Base-by-base conservation (phyloP, 2,329 filamentous ascomycete species). In the Scopulariopsis brevicaulis region DNA sequence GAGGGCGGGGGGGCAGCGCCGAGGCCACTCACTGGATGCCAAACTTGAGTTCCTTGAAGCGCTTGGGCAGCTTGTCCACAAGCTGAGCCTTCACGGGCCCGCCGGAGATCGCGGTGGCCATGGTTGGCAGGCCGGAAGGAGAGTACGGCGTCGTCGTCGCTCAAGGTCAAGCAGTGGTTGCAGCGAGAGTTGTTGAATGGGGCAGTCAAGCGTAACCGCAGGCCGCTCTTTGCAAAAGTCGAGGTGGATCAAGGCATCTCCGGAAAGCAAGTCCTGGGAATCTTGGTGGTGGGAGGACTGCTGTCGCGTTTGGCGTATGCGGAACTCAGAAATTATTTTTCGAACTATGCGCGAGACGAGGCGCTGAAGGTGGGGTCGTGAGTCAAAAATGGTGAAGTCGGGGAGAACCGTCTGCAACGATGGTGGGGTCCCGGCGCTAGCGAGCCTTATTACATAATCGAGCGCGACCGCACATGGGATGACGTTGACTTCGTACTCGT, bases 41-140 rank as follows among this genome's bases (percentile, higher is more conserved):
- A 72, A 97, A 97, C 69, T 96, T 92, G 70, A 97, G 82, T 68
- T 91, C 87, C 70, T 87, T 91, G 77, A 96, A 95, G 67, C 90
- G 87, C 77, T 96, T 96, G 37, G 93, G 93, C 59, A 90, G 80
- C 69, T 86, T 85, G 73, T 96, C 91, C 57, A 90, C 82, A 70
- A 96, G 87, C 81, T 96, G 91, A 77, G 90, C 85, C 79, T 96
- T 96, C 66, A 84, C 70, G 34, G 74, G 71, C 57, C 66, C 68
- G 40, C 69, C 66, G 18, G 67, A 62, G 7, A 57, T 57, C 15
- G 55, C 20, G 32, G 46, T 37, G 32, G 46, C 55, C 55, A 57
- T 57, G 25, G 46, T 14, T 50, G n/a, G 46, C 46, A 22, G 18
- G 46, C 5, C n/a, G 20, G 46, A 22, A 24, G 22, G 46, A 22